Base-by-base conservation (phyloP, 2,329 filamentous ascomycete species). In the Coleophoma cylindrospora region DNA sequence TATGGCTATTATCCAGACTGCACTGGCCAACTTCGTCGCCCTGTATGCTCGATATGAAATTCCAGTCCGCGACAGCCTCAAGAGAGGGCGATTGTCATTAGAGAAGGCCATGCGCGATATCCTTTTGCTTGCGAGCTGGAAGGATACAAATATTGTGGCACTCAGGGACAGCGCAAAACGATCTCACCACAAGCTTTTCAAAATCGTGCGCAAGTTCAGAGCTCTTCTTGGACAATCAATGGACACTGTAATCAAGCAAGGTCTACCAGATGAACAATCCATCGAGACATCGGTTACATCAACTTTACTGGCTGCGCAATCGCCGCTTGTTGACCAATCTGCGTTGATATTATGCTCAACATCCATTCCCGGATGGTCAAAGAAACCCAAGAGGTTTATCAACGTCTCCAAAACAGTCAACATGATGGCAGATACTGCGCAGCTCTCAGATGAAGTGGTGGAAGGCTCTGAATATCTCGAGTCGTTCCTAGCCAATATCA, bases 71-170 rank as follows among this genome's bases (percentile, higher is more conserved):
- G 84, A 89, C 54, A 70, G 76, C 1, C 77, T 96, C 34, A 71
- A 72, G 17, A 81, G 80, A 41, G 87, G 85, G n/a, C 82, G 90
- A 49, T 72, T 76, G 7, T 75, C 79, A 0, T 76, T 97, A n/a
- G 92, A 97, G 66, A 96, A 91, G 68, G 84, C 90, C 50, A 89
- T 97, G 78, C 92, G 87, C 65, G 89, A 97, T 59, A 84, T 96
- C n/a, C 79, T 99, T 14, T 82, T 95, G 47, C 74, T 99, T 60
- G 91, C 91, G 8, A 96, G 91, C 67, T 99, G 95, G 95, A 96
- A 95, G 66, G 94, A 99, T 60, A 96, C 89, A 19, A 99, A 97
- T 62, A 95, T 99, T 54, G 86, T 86, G 44, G 89, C 90, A 1
- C 73, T 99, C 14, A 82, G 86, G 57, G 91, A 96, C 63, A 97